Percentiles rank a stretch among this genome's conserved stretches.
These are phyloP conservation scores for Leccinum subtestaceum DNA, from an alignment of 768 basidiomycete species.

Conservation along the genomic window DNA sequence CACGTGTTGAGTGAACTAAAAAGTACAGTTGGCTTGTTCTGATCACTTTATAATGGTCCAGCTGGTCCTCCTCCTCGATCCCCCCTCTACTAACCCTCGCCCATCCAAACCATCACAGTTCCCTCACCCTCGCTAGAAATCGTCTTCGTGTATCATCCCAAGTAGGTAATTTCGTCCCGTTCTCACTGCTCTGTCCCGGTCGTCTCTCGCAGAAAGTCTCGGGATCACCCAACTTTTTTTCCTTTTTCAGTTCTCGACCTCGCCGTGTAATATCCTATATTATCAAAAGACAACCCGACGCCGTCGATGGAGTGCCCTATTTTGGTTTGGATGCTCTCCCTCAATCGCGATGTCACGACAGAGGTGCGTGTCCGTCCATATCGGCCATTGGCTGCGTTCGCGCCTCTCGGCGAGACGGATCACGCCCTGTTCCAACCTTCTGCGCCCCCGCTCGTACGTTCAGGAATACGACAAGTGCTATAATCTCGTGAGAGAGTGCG, in stretches of 20 bases:
- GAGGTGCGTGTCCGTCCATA: slow-evolving; percentile 42
- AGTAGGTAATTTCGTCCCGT: neutral
- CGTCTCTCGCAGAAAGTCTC: neutral
- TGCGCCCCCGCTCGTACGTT: slow-evolving; percentile 2
- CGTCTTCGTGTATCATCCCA: neutral
- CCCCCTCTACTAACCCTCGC: neutral
- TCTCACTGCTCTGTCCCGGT: neutral
- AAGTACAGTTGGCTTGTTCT: slow-evolving; percentile 26
- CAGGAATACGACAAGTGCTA: slow-evolving; percentile 76
- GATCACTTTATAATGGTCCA: slow-evolving; percentile 29
- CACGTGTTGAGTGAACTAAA: slow-evolving; percentile 28
- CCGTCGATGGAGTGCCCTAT: slow-evolving; percentile 56
- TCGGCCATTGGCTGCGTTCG: neutral
- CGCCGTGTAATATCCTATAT: slow-evolving; percentile 1
- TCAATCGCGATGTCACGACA: slow-evolving; percentile 69
- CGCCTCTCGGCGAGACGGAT: slow-evolving; percentile 4
- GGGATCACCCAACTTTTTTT: neutral
- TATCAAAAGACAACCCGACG: neutral
- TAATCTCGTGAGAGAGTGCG: slow-evolving; percentile 56
- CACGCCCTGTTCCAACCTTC: neutral
- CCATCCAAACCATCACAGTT: neutral
- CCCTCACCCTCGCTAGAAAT: neutral
- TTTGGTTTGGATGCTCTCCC: slow-evolving; percentile 76
- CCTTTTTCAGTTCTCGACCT: neutral
- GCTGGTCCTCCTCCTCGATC: slow-evolving; percentile 4